Evolutionary conservation across 176 grass and related monocot genomes (phyloP), one percentile per base, ranked within the genome.

Genomic region (Dendrocalamus sinicus): DNA sequence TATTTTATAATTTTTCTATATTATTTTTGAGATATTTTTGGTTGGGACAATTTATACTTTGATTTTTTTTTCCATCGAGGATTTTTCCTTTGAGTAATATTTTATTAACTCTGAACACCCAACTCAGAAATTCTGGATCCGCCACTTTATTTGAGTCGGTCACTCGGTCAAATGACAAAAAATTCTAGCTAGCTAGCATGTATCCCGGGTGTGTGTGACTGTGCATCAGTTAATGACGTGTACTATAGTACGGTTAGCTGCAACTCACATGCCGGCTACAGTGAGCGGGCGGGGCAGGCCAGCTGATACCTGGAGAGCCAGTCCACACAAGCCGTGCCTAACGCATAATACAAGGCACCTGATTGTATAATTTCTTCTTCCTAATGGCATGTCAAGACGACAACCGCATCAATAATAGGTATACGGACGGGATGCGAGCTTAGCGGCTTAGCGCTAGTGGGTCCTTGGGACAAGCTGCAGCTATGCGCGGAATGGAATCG

Each of bases 51-150:
- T 39, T 39, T 39, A 39, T 39, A 39, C 4, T 39, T 39, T 5
- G 37, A 39, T 39, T 39, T 39, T 37, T 37, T 4, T 39, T 5
- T 0, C 37, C 0, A 5, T 0, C 0, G 4, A 5, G 4, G 4
- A 39, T 0, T 39, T 39, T 39, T 39, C 4, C 0, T 39, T 39
- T 39, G 0, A 39, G 4, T 39, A 39, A 39, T 39, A 5, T 39
- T 5, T 39, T 37, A 37, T 37, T 39, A 39, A 39, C 37, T 39
- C 4, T 4, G 3, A 39, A 5, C 37, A 5, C 4, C 4, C 4
- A 39, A 0, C 37, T 39, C 4, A 5, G 4, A 39, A 5, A 39
- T 39, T 5, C 37, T 39, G 0, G 37, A 3, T 39, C 4, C 4
- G 3, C 37, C 37, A 39, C 37, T 39, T 4, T 47, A 47, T 12